phyloP scores from a whole-genome alignment of 768 basidiomycete genomes.

The Tubosaeta sp. region DNA sequence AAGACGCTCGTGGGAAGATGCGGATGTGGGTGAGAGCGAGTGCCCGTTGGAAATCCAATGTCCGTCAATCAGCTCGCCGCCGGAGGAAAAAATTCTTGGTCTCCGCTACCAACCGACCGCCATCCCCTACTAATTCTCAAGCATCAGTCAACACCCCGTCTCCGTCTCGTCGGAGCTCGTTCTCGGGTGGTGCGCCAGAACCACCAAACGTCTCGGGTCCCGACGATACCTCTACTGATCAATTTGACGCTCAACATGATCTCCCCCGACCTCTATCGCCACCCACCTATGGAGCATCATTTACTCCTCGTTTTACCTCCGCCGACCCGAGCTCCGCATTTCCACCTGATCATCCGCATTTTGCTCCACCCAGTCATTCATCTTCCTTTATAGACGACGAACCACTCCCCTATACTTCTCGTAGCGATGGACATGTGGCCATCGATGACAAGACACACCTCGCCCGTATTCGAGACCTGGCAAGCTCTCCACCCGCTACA shows the following conservation, averaged over 20 bases:
- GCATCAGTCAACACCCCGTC: neutral
- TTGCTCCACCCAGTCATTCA: conserved; percentile 2
- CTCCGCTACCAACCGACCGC: conserved; percentile 7
- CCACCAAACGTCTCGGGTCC: neutral
- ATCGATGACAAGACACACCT: conserved; percentile 62
- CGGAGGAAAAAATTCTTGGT: conserved; percentile 33
- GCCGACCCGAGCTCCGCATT: conserved; percentile 3
- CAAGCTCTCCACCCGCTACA: conserved; percentile 45
- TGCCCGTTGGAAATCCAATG: conserved; percentile 64
- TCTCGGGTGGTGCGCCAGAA: conserved; percentile 8
- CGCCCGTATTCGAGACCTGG: conserved; percentile 47
- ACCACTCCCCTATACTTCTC: conserved; percentile 27
- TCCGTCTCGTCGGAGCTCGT: conserved; percentile 29
- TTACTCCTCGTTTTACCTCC: conserved; percentile 10
- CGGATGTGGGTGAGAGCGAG: conserved; percentile 63
- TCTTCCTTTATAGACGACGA: conserved; percentile 11
- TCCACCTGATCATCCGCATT: conserved; percentile 10
- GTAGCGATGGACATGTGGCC: conserved; percentile 53
- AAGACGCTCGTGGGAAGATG: conserved; percentile 47
- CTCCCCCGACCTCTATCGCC: conserved; percentile 30
- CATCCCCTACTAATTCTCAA: conserved; percentile 20
- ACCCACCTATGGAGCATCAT: conserved; percentile 44
- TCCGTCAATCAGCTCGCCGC: conserved; percentile 56
- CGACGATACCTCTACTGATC: neutral
- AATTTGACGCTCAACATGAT: conserved; percentile 1